A percentile compares a stretch with the other conserved stretches of the same genome.
Evolutionary conservation across 1,284 basidiomycete species (phyloP).

Genomic region (Anthracocystis walkeri): DNA sequence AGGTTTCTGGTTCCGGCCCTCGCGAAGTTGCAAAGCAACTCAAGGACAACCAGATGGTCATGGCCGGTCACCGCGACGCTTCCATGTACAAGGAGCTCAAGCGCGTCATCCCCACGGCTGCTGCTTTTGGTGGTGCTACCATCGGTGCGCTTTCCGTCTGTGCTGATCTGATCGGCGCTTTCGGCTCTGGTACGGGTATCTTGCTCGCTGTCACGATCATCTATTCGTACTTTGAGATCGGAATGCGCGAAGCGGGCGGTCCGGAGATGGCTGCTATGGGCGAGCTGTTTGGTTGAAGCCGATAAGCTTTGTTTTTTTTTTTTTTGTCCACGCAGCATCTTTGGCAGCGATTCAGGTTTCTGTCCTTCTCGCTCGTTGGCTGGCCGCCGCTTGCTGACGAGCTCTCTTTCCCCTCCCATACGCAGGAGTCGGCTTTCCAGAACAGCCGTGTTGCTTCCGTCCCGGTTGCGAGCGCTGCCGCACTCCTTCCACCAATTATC

Average conservation of each 20-base stretch:
- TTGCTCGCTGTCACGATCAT: slow-evolving; percentile 98
- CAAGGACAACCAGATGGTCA: slow-evolving; percentile 98
- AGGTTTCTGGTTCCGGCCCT: slow-evolving; percentile 94
- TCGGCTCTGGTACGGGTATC: slow-evolving; percentile 96
- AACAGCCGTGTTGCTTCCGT: not conserved
- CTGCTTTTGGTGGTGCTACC: slow-evolving; percentile 94
- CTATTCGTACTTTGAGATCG: slow-evolving; percentile 76
- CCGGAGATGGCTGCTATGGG: slow-evolving; percentile 71
- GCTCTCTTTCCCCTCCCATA: not conserved
- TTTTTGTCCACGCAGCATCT: not conserved
- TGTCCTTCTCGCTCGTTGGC: not conserved
- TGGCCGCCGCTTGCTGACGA: not conserved
- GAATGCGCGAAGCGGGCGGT: slow-evolving; percentile 72
- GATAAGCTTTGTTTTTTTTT: not conserved
- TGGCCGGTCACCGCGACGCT: slow-evolving; percentile 96
- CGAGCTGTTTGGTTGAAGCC: slow-evolving; percentile 67
- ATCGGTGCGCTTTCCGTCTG: slow-evolving; percentile 92
- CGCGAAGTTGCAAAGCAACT: slow-evolving; percentile 97
- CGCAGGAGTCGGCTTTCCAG: not conserved
- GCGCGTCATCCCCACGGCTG: slow-evolving; percentile 95
- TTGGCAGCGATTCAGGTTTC: not conserved
- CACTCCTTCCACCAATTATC: no score
- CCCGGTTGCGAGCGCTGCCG: not conserved
- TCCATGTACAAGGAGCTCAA: slow-evolving; percentile 99
- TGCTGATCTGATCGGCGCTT: slow-evolving; percentile 95